Evolutionary conservation across 768 basidiomycete genomes (phyloP), one percentile per base, ranked within the genome.

Genomic region (Xerocomellus chrysenteron): DNA sequence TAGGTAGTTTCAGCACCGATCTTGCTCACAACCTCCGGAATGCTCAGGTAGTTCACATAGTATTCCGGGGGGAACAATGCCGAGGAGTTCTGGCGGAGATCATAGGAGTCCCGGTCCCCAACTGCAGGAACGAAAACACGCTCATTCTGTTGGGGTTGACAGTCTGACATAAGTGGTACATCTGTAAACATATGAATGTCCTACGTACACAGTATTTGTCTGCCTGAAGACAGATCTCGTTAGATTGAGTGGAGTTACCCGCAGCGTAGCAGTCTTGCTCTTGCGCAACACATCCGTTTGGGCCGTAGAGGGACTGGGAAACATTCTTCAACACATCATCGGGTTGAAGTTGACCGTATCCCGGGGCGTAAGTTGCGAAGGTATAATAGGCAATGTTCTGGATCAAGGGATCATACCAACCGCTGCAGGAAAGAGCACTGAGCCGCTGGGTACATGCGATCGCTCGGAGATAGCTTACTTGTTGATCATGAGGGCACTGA

Each of bases 401-500:
- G 43, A 86, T 76, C 30, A 86, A 72, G 1, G 86, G 85, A 58
- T 87, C 86, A 50, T 76, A 81, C 84, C 84, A 85, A 39, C 84
- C 85, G 58, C 86, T 87, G 49, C 7, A 39, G 14, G 30, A 35
- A 42, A 11, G 1, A 24, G 13, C 24, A 33, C 2, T 51, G 16
- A 49, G 48, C 39, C 17, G 6, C n/a, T 10, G 39, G 1, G 43
- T 30, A 49, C 13, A 24, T 7, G 1, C 5, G 14, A 14, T 4
- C 42, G 2, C 9, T 36, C 7, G 36, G 17, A 42, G n/a, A 26
- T 19, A 1, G 47, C 72, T 55, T 54, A 79, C 84, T 85, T 85
- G 68, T 84, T 85, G 60, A 87, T 82, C 81, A 87, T 80, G 50
- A 88, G 66, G 5, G 84, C 82, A 50, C 78, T 83, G 56, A 87